Conservation (phyloP, 805 yeast species). For the Saccharomyces jurei region DNA sequence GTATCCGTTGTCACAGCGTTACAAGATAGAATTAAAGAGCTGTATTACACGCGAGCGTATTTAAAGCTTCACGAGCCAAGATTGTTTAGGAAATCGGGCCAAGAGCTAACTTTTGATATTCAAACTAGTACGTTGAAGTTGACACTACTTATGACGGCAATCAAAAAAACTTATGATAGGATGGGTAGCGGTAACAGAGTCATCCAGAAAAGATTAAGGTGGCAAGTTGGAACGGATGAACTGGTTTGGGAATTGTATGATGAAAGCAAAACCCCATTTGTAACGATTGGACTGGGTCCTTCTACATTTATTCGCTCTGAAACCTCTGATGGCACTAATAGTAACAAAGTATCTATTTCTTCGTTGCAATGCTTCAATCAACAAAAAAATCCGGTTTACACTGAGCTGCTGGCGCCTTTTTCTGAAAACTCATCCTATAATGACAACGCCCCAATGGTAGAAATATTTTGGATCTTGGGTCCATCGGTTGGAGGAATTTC, state of each 20-base stretch:
- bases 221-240: constrained; percentile 45
- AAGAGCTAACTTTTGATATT: constrained; percentile 32
- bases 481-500: constrained; percentile 60
- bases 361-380: constrained; percentile 47
- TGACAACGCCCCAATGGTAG: constrained; percentile 31
- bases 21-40: constrained; percentile 39
- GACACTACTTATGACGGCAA: constrained; percentile 37
- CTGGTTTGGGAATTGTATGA: constrained; percentile 53
- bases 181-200: constrained; percentile 16
- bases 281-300: constrained; percentile 45
- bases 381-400: constrained; percentile 40
- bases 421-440: constrained; percentile 16
- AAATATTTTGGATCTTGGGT: constrained; percentile 45
- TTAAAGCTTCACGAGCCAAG: constrained; percentile 32
- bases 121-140: constrained; percentile 33
- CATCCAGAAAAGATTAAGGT: constrained; percentile 32
- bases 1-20: constrained; percentile 43
- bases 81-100: constrained; percentile 31
- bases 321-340: constrained; percentile 44
- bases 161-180: constrained; percentile 30
- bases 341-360: constrained; percentile 38
- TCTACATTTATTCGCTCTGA: constrained; percentile 43
- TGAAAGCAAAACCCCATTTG: constrained; percentile 38
- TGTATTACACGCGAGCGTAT: constrained; percentile 34
- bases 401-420: constrained; percentile 44